phyloP scores from a whole-genome alignment of 2,329 filamentous ascomycete genomes.

The Huntiella decipiens region DNA sequence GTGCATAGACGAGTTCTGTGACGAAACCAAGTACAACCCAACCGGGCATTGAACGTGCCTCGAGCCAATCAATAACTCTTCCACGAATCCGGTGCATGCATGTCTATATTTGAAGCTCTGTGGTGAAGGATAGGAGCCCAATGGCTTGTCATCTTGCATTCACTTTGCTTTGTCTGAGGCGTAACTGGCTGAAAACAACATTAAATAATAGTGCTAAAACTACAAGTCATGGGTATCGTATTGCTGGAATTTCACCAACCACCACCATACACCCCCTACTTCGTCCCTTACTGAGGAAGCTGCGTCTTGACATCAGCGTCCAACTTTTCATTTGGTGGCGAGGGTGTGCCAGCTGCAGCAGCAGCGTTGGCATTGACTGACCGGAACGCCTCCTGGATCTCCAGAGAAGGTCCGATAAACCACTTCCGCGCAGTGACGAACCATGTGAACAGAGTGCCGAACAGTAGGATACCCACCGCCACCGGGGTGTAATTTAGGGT shows the following conservation, averaged over 20 bases:
- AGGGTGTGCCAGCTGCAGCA: not conserved
- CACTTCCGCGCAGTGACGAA: slow-evolving; percentile 31
- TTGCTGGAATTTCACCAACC: not conserved
- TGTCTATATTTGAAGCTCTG: no score
- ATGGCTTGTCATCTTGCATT: no score
- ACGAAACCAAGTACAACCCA: no score
- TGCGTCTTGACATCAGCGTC: not conserved
- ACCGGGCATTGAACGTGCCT: no score
- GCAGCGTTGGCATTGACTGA: slow-evolving; percentile 20
- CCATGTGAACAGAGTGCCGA: slow-evolving; percentile 30
- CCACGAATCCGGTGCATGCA: no score
- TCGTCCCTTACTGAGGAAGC: not conserved
- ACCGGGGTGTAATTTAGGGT: slow-evolving; percentile 41
- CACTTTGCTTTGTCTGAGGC: no score
- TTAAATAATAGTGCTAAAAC: no score
- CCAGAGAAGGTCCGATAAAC: slow-evolving; percentile 36
- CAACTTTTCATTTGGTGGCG: slow-evolving; percentile 1
- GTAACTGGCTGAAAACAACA: no score
- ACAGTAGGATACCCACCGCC: slow-evolving; percentile 35
- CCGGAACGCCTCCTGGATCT: slow-evolving; percentile 30
- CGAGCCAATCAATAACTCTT: no score
- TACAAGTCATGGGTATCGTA: not conserved
- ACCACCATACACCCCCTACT: not conserved
- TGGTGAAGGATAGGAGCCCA: no score
- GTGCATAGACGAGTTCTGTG: no score